Evolutionary conservation across 495 filamentous ascomycete genomes (phyloP).

Genomic region (Chaetomium fimeti): DNA sequence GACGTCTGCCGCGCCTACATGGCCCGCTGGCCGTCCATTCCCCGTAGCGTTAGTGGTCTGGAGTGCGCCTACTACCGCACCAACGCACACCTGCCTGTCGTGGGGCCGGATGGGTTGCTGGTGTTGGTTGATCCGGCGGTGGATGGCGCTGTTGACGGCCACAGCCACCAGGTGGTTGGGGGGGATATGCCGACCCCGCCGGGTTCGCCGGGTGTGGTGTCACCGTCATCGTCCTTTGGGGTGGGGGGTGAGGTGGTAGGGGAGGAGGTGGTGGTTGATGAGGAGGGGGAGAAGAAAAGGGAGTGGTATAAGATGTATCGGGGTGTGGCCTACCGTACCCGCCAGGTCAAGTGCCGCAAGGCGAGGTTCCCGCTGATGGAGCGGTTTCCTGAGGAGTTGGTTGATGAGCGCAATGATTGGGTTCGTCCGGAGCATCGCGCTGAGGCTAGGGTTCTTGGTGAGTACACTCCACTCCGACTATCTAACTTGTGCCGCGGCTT

Average conservation of each 20-base stretch:
- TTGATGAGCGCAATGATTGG: conserved; percentile 39
- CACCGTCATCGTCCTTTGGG: neutral
- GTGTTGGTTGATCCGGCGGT: conserved; percentile 26
- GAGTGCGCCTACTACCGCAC: conserved; percentile 43
- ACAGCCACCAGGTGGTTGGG: too few relatives aligned
- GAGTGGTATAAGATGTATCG: conserved; percentile 26
- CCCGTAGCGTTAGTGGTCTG: conserved; percentile 31
- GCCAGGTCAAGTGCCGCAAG: conserved; percentile 15
- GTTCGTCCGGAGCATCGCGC: conserved; percentile 33
- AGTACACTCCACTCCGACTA: conserved; percentile 24
- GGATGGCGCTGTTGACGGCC: neutral
- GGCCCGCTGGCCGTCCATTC: conserved; percentile 26
- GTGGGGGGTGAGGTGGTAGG: neutral
- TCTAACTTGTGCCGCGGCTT: too few relatives aligned
- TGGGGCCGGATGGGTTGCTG: conserved; percentile 25
- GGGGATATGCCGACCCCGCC: neutral
- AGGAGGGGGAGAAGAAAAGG: neutral
- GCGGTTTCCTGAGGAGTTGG: conserved; percentile 43
- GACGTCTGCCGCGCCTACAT: conserved; percentile 32
- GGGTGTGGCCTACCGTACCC: conserved; percentile 17
- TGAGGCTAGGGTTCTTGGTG: conserved; percentile 36
- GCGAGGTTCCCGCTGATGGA: conserved; percentile 28
- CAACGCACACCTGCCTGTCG: conserved; percentile 28
- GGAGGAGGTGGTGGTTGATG: neutral
- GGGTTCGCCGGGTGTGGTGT: neutral